A percentile compares a stretch with the other conserved stretches of the same genome.
phyloP scores from a whole-genome alignment of 1,284 basidiomycete genomes.

The Cryptococcus amylolentus region DNA sequence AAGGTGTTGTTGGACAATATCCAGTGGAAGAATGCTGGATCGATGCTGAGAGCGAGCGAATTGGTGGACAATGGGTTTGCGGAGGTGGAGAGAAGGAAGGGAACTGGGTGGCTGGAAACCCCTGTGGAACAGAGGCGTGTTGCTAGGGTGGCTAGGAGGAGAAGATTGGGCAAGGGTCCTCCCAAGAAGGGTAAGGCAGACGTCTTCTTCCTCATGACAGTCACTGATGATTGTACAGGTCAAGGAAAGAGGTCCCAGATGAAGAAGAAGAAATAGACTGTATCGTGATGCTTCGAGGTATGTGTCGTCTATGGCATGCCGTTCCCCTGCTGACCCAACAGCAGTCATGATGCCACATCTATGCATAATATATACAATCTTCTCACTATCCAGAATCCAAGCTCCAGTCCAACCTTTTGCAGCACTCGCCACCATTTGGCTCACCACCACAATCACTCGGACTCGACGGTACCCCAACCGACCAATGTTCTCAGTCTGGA shows the following conservation, averaged over 20 bases:
- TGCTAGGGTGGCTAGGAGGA: conserved; percentile 30
- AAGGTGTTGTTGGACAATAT: conserved; percentile 13
- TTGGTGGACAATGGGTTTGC: conserved; percentile 21
- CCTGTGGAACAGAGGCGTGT: conserved; percentile 28
- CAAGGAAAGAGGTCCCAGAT: conserved; percentile 41
- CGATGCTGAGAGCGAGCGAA: conserved; percentile 15
- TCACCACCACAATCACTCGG: no score
- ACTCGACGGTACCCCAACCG: no score
- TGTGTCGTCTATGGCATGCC: neutral
- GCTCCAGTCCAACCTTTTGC: no score
- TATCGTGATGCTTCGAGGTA: no score
- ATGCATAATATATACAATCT: neutral
- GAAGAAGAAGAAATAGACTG: conserved; percentile 33
- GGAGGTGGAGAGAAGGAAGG: conserved; percentile 28
- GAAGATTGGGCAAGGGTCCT: conserved; percentile 36
- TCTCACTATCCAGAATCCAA: no score
- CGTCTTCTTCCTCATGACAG: neutral
- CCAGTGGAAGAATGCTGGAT: conserved; percentile 14
- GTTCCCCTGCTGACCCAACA: neutral
- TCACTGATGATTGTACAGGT: conserved; percentile 15
- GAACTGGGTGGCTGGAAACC: conserved; percentile 39
- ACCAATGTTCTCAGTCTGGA: no score
- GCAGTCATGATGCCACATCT: neutral
- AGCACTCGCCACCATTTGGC: no score
- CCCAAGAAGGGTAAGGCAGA: conserved; percentile 47